phyloP scores from a whole-genome alignment of 768 basidiomycete genomes.

The Rhodosporidiobolus sp. region DNA sequence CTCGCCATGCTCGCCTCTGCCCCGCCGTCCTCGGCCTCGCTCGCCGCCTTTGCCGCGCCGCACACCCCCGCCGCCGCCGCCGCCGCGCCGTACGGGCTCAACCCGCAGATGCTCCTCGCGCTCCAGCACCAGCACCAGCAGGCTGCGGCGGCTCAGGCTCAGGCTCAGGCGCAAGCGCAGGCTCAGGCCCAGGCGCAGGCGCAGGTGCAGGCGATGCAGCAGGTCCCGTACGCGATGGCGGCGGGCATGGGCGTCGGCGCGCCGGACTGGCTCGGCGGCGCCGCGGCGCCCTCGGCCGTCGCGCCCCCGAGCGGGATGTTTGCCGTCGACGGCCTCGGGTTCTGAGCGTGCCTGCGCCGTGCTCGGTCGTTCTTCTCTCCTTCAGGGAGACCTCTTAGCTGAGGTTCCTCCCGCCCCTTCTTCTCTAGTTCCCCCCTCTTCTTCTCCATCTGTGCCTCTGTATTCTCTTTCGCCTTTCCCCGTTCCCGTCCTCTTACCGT shows the following conservation, averaged over 20 bases:
- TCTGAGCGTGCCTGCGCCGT: background rate
- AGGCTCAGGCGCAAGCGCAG: background rate
- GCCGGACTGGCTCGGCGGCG: background rate
- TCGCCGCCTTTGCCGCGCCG: background rate
- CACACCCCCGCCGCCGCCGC: no score
- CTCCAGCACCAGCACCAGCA: constrained; percentile 25
- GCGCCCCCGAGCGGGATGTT: constrained; percentile 1
- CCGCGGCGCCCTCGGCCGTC: background rate
- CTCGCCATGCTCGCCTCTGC: background rate
- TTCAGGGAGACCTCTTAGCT: background rate
- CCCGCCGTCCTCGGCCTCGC: background rate
- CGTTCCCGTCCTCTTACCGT: background rate
- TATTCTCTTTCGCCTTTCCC: background rate
- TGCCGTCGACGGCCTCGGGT: constrained; percentile 10
- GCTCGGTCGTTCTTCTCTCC: background rate
- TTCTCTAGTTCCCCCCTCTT: background rate
- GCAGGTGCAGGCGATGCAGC: background rate
- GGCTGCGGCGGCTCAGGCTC: background rate
- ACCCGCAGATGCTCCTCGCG: constrained; percentile 19
- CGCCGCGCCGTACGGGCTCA: constrained; percentile 14
- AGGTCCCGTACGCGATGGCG: background rate
- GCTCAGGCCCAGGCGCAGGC: constrained; percentile 6
- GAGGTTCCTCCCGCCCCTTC: background rate
- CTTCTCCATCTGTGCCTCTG: background rate
- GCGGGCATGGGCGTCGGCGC: background rate